Percentiles rank a stretch among this genome's conserved stretches.
These are phyloP conservation scores for Ascochyta koolunga DNA, from an alignment of 2,329 filamentous ascomycete genomes.

Conservation along the genomic window DNA sequence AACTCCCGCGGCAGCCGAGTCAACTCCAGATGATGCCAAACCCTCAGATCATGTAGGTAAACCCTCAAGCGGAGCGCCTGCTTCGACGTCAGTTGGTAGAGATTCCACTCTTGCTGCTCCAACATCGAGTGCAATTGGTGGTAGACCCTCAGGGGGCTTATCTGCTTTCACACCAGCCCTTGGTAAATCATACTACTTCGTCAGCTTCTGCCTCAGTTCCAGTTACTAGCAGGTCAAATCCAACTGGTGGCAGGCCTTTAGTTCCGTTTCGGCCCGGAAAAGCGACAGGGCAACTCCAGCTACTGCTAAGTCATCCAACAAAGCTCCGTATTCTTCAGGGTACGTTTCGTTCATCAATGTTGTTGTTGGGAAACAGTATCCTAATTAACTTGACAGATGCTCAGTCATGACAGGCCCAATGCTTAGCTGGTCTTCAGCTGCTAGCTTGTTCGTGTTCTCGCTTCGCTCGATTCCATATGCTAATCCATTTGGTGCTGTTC, in stretches of 20 bases:
- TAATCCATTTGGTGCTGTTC: background rate
- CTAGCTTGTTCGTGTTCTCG: constrained; percentile 18
- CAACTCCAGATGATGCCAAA: no score
- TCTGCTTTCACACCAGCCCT: no score
- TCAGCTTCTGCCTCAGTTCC: background rate
- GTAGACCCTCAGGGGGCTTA: no score
- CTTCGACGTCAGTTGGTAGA: background rate
- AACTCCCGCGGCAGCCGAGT: no score
- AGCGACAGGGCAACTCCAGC: background rate
- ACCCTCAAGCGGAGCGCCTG: background rate
- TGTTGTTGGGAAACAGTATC: background rate
- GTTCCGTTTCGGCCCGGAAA: no score
- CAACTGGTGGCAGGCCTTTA: background rate
- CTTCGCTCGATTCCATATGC: constrained; percentile 15
- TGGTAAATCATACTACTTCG: no score
- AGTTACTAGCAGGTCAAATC: background rate
- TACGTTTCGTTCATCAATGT: background rate
- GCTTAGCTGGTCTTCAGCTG: background rate
- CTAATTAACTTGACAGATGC: background rate
- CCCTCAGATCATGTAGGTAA: no score
- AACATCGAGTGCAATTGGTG: no score
- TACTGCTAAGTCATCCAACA: background rate
- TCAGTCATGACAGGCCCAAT: background rate
- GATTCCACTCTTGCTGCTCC: background rate
- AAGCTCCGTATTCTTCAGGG: background rate